phyloP scores from a whole-genome alignment of 202 grass and related monocot genomes.

The Eragrostis tef region DNA sequence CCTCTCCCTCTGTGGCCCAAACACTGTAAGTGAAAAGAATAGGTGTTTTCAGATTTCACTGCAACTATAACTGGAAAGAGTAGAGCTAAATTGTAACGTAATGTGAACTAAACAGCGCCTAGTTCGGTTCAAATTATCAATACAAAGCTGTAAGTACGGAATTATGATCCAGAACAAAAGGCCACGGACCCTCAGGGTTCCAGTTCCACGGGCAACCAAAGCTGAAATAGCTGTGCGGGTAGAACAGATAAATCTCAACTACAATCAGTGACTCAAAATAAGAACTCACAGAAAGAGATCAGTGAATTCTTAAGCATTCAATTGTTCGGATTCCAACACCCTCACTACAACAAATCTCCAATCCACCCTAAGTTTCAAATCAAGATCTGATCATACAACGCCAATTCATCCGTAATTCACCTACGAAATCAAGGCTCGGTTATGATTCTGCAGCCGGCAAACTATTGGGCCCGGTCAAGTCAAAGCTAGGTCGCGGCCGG shows the following conservation, averaged over 20 bases:
- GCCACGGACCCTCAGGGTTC: not conserved
- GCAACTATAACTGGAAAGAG: not conserved
- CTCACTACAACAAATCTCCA: not conserved
- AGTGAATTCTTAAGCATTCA: not conserved
- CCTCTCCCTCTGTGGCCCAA: not conserved
- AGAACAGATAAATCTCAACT: not conserved
- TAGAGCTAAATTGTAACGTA: not conserved
- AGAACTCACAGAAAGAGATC: not conserved
- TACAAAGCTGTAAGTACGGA: not conserved
- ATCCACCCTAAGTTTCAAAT: not conserved
- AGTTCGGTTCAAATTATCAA: too few species aligned
- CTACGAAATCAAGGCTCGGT: not conserved
- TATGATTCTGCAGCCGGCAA: not conserved
- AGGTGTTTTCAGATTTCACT: not conserved
- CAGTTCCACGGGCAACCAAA: not conserved
- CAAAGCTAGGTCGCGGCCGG: not conserved
- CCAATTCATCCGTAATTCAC: not conserved
- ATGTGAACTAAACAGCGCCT: too few species aligned
- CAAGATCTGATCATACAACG: not conserved
- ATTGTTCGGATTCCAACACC: not conserved
- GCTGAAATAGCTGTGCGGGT: not conserved
- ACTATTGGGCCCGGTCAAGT: not conserved
- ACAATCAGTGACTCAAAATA: not conserved
- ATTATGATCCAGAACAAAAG: not conserved
- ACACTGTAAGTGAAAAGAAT: not conserved